These are phyloP conservation scores for Castanopsis chinensis DNA, from an alignment of 306 rosid species.

Conservation along the genomic window DNA sequence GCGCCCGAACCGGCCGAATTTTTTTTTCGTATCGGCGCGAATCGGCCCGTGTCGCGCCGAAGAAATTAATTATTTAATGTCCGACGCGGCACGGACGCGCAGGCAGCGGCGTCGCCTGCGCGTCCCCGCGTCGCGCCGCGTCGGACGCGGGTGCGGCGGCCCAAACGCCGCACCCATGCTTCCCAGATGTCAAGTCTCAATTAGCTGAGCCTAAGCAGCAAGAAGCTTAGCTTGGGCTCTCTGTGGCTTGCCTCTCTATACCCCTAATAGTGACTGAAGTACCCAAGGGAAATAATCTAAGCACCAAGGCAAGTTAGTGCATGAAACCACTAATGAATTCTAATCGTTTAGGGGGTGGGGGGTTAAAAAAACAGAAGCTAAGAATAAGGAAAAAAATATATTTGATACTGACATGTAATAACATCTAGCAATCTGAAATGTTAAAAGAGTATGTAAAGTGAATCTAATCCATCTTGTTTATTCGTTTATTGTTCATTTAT, in stretches of 20 bases:
- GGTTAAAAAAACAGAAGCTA: neutral
- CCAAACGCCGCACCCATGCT: too few relatives aligned
- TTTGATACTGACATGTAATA: neutral
- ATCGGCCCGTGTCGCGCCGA: too few relatives aligned
- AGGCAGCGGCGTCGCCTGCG: too few relatives aligned
- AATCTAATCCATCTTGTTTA: neutral
- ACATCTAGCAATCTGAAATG: neutral
- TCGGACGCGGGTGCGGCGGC: too few relatives aligned
- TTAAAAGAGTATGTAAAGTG: neutral
- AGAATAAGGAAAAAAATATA: neutral
- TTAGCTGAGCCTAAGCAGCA: neutral
- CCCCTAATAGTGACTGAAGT: too few relatives aligned
- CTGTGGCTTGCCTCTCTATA: neutral
- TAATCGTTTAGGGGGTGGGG: neutral
- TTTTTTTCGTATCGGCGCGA: too few relatives aligned
- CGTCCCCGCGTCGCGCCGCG: too few relatives aligned
- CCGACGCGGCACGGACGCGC: too few relatives aligned
- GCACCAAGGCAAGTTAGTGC: neutral
- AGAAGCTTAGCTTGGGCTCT: neutral
- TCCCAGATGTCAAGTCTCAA: too few relatives aligned
- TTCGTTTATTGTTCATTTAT: neutral
- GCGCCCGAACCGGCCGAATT: too few relatives aligned
- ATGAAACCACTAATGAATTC: neutral
- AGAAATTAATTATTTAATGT: too few relatives aligned
- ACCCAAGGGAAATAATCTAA: neutral